Conservation (phyloP, 352 stramenopile genomes). For the Thalassiosira exigua region DNA sequence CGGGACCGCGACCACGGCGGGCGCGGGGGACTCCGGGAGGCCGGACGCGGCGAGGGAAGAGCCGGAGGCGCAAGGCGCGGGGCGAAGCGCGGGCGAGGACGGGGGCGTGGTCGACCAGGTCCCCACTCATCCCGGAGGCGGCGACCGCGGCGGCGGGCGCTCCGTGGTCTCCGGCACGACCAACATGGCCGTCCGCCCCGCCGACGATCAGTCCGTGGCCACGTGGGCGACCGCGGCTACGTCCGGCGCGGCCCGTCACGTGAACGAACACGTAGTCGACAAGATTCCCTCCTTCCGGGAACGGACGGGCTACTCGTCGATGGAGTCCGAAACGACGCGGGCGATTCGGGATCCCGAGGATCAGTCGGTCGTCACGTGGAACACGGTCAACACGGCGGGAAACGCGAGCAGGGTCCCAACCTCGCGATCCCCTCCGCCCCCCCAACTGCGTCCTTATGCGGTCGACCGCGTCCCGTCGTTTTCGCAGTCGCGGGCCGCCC, state of each 20-base stretch:
- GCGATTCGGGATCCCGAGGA: slow-evolving; percentile 39
- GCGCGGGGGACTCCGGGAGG: neutral
- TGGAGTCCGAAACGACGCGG: slow-evolving; percentile 25
- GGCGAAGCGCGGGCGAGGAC: neutral
- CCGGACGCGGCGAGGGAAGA: neutral
- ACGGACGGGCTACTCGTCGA: neutral
- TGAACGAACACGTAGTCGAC: slow-evolving; percentile 26
- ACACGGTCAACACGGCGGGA: slow-evolving; percentile 41
- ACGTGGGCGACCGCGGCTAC: slow-evolving; percentile 47
- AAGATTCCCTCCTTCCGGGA: slow-evolving; percentile 18
- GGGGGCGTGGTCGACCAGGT: slow-evolving; percentile 22
- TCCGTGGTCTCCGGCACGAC: slow-evolving; percentile 29
- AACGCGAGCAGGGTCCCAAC: neutral
- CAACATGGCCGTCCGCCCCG: slow-evolving; percentile 26
- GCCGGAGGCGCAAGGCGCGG: neutral
- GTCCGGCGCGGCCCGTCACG: neutral
- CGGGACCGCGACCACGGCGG: slow-evolving; percentile 33
- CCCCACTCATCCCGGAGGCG: slow-evolving; percentile 6
- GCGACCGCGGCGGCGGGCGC: neutral
- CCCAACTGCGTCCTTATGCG: slow-evolving; percentile 5
- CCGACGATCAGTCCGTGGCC: slow-evolving; percentile 53
- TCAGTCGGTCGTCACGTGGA: slow-evolving; percentile 51
- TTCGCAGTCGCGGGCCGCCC: slow-evolving; percentile 6
- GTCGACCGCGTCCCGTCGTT: slow-evolving; percentile 46
- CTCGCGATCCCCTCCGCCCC: neutral